A percentile compares a stretch with the other conserved stretches of the same genome.
phyloP scores from a whole-genome alignment of 2,329 filamentous ascomycete genomes.

The Cladosporium halotolerans region DNA sequence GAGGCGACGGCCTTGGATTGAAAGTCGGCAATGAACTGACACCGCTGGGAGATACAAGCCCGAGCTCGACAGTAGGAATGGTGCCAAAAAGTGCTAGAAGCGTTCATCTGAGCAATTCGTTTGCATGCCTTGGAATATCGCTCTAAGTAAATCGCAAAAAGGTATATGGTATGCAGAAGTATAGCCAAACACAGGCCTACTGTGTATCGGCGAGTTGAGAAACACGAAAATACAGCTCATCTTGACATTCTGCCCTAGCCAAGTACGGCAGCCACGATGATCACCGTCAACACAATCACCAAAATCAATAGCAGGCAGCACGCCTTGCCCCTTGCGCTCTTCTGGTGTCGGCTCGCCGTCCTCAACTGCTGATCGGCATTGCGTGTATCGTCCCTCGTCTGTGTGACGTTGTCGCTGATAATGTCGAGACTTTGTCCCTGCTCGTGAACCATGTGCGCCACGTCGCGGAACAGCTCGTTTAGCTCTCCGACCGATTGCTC shows the following conservation, averaged over 20 bases:
- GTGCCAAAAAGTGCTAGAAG: too few relatives aligned
- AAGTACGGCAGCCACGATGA: conserved; percentile 78
- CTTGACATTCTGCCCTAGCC: conserved; percentile 43
- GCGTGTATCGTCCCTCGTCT: conserved; percentile 70
- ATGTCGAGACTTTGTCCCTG: conserved; percentile 85
- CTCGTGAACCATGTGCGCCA: conserved; percentile 94
- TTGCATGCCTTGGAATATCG: too few relatives aligned
- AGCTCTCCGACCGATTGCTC: conserved; percentile 93
- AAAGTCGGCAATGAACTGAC: too few relatives aligned
- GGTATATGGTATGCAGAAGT: too few relatives aligned
- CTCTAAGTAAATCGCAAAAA: too few relatives aligned
- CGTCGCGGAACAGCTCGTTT: conserved; percentile 94
- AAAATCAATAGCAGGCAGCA: conserved; percentile 88
- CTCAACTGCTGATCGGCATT: conserved; percentile 82
- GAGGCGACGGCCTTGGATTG: too few relatives aligned
- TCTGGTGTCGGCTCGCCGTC: conserved; percentile 85
- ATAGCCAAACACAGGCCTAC: not conserved
- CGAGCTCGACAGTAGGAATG: too few relatives aligned
- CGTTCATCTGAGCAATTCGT: too few relatives aligned
- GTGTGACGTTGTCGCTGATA: conserved; percentile 82
- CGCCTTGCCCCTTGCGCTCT: conserved; percentile 87
- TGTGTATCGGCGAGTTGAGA: not conserved
- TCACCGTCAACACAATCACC: conserved; percentile 79
- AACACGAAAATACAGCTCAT: not conserved
- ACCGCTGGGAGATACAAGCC: too few relatives aligned